Evolutionary conservation across 192 early-diverging fungal genomes (phyloP).

Genomic region (Haplosporangium gracile): DNA sequence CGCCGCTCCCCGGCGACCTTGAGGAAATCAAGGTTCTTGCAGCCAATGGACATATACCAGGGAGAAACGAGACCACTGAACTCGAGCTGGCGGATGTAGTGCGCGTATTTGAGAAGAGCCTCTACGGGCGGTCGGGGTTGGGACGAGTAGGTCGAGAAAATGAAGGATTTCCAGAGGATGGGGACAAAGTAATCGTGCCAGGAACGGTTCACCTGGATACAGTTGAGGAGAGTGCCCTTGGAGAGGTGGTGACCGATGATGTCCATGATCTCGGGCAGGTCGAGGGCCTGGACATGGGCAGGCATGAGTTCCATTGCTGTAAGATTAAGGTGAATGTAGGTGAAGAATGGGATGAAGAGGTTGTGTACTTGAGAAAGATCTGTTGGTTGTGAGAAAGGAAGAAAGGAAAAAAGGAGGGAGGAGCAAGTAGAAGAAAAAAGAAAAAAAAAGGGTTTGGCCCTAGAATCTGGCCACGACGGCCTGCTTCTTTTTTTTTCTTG

Average conservation of each 20-base stretch:
- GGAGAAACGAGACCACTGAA: background rate
- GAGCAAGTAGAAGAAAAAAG: background rate
- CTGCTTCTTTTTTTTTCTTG: background rate
- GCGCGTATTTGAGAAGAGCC: background rate
- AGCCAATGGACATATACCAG: background rate
- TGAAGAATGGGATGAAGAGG: too few relatives aligned
- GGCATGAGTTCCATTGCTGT: background rate
- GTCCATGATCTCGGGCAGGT: conserved; percentile 14
- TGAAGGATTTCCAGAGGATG: background rate
- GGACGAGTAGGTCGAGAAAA: conserved; percentile 1
- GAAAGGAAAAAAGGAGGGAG: background rate
- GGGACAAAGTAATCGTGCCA: conserved; percentile 6
- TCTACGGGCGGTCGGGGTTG: background rate
- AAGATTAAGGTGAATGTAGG: background rate
- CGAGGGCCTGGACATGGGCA: background rate
- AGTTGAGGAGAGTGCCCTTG: background rate
- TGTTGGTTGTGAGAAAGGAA: background rate
- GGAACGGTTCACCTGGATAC: background rate
- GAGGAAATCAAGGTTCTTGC: conserved; percentile 10
- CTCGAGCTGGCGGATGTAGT: conserved; percentile 4
- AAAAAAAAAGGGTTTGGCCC: background rate
- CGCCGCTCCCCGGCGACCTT: background rate
- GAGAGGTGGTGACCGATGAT: conserved; percentile 4
- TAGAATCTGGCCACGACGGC: background rate
- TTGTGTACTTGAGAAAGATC: background rate